Base-by-base conservation (phyloP, 2,329 filamentous ascomycete genomes). In the Sclerotinia sclerotiorum region DNA sequence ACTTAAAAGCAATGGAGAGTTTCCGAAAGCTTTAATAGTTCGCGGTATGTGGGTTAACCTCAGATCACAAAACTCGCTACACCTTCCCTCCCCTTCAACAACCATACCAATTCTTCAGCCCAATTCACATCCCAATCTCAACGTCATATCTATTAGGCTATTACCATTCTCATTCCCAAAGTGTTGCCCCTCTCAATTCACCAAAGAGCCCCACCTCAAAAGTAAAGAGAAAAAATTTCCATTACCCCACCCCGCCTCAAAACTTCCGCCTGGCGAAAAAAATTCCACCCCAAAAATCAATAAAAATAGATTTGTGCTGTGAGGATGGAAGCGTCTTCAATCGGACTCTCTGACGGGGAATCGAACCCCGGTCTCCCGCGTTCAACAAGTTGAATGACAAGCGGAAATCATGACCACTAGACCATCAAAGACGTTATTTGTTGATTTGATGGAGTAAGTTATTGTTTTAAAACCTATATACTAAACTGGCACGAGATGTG, bases 341-440 rank as follows among this genome's bases (percentile, higher is more conserved):
- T n/a, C n/a, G n/a, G n/a, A 39, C 71, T 73, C 72, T 72, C 71
- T 72, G 72, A 73, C 72, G 71, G 72, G 71, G 72, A 73, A 69
- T 74, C 71, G 71, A 73, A 74, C 72, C 72, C 72, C 72, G 72
- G 71, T 73, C 72, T 73, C 72, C 72, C 72, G 72, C n/a, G n/a
- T n/a, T n/a, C n/a, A n/a, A n/a, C n/a, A n/a, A n/a, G n/a, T n/a
- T 51, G 29, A 39, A 69, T 77, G 76, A 77, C 76, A 77, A 77
- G 76, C 76, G 75, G 76, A 77, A 77, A 77, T 77, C 76, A 77
- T 77, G 71, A 77, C 76, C 75, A 73, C 76, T 77, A 77, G 76
- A 77, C 75, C 75, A 77, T 77, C 73, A 67, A 63, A 67, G 65
- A 67, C 19, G 44, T n/a, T 24, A 7, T 49, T n/a, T n/a, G n/a